These are phyloP conservation scores for Furcasterigmium sp. DNA, from an alignment of 2,329 filamentous ascomycete species.

Conservation along the genomic window DNA sequence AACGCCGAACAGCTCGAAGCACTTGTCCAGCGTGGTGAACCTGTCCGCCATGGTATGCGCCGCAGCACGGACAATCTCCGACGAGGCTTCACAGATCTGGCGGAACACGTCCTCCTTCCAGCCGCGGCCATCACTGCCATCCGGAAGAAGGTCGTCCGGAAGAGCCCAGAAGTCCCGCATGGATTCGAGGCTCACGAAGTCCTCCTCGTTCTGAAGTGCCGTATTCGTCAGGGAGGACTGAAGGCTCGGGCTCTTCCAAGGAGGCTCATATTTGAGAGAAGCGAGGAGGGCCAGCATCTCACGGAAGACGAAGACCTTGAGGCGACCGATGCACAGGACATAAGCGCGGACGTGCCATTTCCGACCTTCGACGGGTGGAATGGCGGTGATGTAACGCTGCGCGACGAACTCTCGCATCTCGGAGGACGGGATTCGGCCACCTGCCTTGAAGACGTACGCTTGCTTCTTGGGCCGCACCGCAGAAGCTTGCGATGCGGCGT, in stretches of 20 bases:
- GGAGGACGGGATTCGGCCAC: slow-evolving; percentile 27
- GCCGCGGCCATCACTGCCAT: not conserved
- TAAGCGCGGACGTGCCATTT: slow-evolving; percentile 33
- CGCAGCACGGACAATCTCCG: slow-evolving; percentile 26
- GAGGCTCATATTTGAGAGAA: slow-evolving; percentile 25
- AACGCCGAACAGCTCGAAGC: slow-evolving; percentile 30
- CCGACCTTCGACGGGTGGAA: slow-evolving; percentile 22
- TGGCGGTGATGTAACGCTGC: slow-evolving; percentile 27
- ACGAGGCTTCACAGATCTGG: slow-evolving; percentile 26
- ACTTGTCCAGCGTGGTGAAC: slow-evolving; percentile 28
- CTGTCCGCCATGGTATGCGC: slow-evolving; percentile 31
- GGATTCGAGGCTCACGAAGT: slow-evolving; percentile 22
- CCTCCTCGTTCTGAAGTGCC: slow-evolving; percentile 27
- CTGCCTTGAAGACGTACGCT: slow-evolving; percentile 21
- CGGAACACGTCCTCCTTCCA: slow-evolving; percentile 28
- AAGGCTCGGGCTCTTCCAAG: slow-evolving; percentile 27
- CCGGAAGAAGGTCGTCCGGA: slow-evolving; percentile 20
- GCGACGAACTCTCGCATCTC: slow-evolving; percentile 31
- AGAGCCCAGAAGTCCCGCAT: slow-evolving; percentile 28
- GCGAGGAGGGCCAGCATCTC: slow-evolving; percentile 30
- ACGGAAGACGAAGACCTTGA: slow-evolving; percentile 29
- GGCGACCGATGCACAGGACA: slow-evolving; percentile 26
- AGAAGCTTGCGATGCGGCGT: not conserved
- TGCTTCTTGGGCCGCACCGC: slow-evolving; percentile 4
- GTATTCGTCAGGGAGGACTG: slow-evolving; percentile 30